Evolutionary conservation across 1,284 basidiomycete species (phyloP).

Genomic region (Lignosus rhinocerotis): DNA sequence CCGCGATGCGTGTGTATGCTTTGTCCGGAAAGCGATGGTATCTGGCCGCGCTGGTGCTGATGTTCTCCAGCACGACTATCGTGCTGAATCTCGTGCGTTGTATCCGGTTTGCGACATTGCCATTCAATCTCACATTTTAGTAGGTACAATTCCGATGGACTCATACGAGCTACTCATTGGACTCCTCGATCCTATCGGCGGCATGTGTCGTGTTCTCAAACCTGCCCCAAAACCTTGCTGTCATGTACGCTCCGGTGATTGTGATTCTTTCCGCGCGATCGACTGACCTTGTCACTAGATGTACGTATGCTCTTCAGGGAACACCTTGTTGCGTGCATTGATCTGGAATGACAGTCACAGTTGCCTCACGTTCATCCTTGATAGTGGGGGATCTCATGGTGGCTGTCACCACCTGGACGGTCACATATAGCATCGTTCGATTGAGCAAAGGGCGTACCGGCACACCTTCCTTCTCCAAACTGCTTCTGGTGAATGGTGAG

Average conservation of each 20-base stretch:
- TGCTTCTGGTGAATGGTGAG: background rate
- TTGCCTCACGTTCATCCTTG: background rate
- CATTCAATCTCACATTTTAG: background rate
- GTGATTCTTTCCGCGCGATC: background rate
- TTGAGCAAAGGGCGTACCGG: too few relatives aligned
- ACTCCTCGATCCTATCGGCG: background rate
- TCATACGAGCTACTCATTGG: background rate
- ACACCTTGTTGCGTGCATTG: background rate
- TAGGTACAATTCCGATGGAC: background rate
- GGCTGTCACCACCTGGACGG: background rate
- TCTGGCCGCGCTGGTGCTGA: background rate
- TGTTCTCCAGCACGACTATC: background rate
- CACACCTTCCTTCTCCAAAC: background rate
- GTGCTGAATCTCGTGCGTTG: background rate
- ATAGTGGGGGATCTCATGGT: background rate
- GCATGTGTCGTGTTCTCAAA: background rate
- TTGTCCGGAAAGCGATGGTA: background rate
- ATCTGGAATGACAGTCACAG: background rate
- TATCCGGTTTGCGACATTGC: background rate
- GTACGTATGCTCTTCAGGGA: background rate
- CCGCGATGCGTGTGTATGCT: conserved; percentile 1
- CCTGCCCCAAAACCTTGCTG: background rate
- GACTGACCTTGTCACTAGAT: background rate
- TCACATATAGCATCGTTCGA: background rate
- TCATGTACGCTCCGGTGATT: background rate